These are phyloP conservation scores for Saccharum spontaneum DNA, from an alignment of 176 grass and related monocot genomes.

Conservation along the genomic window DNA sequence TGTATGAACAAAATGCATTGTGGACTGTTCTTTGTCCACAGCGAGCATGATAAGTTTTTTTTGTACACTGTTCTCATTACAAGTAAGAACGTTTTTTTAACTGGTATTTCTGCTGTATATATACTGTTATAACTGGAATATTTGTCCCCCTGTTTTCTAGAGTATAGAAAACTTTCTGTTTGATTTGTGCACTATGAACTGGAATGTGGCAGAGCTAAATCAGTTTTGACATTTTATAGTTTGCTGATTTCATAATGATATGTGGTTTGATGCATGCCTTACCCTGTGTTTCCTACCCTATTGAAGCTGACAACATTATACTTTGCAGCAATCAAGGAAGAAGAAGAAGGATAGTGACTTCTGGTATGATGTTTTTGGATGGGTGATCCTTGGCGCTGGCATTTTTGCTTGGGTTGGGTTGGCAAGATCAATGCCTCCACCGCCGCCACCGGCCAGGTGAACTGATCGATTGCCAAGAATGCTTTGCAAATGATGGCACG, in stretches of 20 bases:
- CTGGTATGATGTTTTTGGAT: slow-evolving; percentile 66
- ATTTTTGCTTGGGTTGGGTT: slow-evolving; percentile 51
- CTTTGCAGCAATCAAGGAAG: slow-evolving; percentile 61
- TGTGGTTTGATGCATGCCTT: background rate
- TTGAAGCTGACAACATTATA: slow-evolving; percentile 11
- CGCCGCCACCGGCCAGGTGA: slow-evolving; percentile 23
- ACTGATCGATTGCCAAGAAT: background rate
- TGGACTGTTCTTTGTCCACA: background rate
- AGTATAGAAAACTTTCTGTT: background rate
- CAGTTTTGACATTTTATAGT: background rate
- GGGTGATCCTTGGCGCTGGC: slow-evolving; percentile 64
- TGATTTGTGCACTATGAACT: background rate
- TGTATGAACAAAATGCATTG: background rate
- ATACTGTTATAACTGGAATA: background rate
- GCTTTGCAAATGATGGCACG: slow-evolving; percentile 1
- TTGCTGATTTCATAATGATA: background rate
- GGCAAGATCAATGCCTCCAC: slow-evolving; percentile 36
- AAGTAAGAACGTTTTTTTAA: background rate
- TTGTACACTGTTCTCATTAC: background rate
- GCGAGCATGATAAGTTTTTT: background rate
- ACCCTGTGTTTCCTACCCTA: background rate
- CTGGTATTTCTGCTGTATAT: background rate
- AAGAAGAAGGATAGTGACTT: slow-evolving; percentile 68
- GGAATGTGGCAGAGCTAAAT: background rate
- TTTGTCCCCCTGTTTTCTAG: background rate